A percentile compares a stretch with the other conserved stretches of the same genome.
These are phyloP conservation scores for Echria macrotheca DNA, from an alignment of 495 filamentous ascomycete genomes.

Conservation along the genomic window DNA sequence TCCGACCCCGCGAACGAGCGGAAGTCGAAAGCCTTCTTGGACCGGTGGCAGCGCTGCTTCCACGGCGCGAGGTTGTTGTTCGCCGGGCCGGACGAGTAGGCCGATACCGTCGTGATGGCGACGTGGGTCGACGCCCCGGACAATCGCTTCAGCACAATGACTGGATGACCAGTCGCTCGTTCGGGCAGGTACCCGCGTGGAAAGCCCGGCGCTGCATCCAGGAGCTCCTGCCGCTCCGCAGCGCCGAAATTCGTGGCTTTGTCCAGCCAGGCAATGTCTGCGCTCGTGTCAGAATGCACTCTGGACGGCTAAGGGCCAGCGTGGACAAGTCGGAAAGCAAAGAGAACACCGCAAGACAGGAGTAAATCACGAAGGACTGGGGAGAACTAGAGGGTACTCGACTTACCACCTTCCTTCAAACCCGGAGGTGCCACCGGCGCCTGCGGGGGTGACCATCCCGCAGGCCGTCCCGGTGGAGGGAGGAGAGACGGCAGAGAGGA, in stretches of 20 bases:
- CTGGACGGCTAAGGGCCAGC: too few species aligned
- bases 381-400: too few species aligned
- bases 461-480: too few species aligned
- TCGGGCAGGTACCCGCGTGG: constrained; percentile 11
- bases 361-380: too few species aligned
- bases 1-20: constrained; percentile 26
- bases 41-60: constrained; percentile 17
- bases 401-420: too few species aligned
- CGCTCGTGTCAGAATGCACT: too few species aligned
- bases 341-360: too few species aligned
- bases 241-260: constrained; percentile 3
- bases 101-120: constrained; percentile 29
- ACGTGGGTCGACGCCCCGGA: constrained; percentile 11
- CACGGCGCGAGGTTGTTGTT: constrained; percentile 28
- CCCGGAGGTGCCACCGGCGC: too few species aligned
- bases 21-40: constrained; percentile 17
- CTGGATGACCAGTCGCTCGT: constrained; percentile 26
- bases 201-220: neutral
- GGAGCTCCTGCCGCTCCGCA: constrained; percentile 12
- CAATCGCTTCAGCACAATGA: constrained; percentile 24
- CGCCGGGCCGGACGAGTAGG: constrained; percentile 18
- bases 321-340: too few species aligned
- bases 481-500: too few species aligned
- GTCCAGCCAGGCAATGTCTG: constrained; percentile 27
- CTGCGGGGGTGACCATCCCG: too few species aligned